A percentile compares a stretch with the other conserved stretches of the same genome.
These are phyloP conservation scores for Pseudocercospora crystallina DNA, from an alignment of 2,329 filamentous ascomycete species.

Conservation along the genomic window DNA sequence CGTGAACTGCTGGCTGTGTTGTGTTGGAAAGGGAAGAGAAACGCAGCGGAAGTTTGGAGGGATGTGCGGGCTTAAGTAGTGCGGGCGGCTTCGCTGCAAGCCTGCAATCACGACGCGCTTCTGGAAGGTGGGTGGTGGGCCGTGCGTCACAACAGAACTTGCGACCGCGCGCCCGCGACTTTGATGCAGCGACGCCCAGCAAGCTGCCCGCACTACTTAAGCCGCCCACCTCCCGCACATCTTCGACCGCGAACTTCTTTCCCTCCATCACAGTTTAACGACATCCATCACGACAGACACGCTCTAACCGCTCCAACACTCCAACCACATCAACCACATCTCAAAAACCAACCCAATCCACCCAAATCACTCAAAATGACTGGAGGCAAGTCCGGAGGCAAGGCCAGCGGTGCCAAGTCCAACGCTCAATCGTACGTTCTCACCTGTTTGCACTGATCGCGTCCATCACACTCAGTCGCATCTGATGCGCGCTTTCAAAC, in stretches of 20 bases:
- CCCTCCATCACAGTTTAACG: slow-evolving; percentile 41
- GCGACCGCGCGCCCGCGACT: too few species aligned
- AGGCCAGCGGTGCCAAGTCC: slow-evolving; percentile 94
- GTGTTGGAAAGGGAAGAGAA: slow-evolving; percentile 39
- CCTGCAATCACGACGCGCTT: slow-evolving; percentile 14
- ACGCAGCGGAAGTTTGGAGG: slow-evolving; percentile 21
- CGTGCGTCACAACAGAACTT: slow-evolving; percentile 8
- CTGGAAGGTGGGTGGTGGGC: slow-evolving; percentile 12
- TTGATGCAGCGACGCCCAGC: slow-evolving; percentile 15
- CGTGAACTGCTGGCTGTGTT: slow-evolving; percentile 30
- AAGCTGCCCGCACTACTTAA: slow-evolving; percentile 21
- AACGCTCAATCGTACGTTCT: slow-evolving; percentile 93
- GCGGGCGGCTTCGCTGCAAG: slow-evolving; percentile 13
- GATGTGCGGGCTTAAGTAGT: slow-evolving; percentile 19
- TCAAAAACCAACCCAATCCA: slow-evolving; percentile 34
- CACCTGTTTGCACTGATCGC: slow-evolving; percentile 14
- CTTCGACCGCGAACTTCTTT: slow-evolving; percentile 28
- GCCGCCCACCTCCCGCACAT: slow-evolving; percentile 13
- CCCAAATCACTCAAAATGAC: slow-evolving; percentile 80
- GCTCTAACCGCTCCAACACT: slow-evolving; percentile 23
- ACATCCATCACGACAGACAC: slow-evolving; percentile 35
- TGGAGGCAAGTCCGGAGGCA: slow-evolving; percentile 99
- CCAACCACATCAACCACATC: slow-evolving; percentile 32
- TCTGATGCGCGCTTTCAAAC: slow-evolving; percentile 45
- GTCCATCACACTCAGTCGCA: slow-evolving; percentile 23